Evolutionary conservation across 495 filamentous ascomycete species (phyloP).

Genomic region (Neurospora terricola): DNA sequence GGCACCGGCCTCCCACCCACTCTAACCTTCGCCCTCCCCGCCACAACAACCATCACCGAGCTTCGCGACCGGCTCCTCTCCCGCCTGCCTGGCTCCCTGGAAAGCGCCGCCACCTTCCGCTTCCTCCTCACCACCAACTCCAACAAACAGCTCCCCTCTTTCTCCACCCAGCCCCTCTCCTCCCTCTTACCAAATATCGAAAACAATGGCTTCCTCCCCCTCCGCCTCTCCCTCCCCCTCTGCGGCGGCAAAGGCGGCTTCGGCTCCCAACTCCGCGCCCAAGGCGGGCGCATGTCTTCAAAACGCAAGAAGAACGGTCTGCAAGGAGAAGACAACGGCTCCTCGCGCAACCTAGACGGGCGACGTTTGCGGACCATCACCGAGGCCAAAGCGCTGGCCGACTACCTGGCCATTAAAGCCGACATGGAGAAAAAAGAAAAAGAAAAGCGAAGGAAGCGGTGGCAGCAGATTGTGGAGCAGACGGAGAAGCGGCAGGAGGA

Average conservation of each 20-base stretch:
- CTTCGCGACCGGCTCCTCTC: constrained; percentile 51
- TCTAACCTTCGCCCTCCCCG: constrained; percentile 57
- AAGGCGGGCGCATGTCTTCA: constrained; percentile 93
- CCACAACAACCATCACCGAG: constrained; percentile 54
- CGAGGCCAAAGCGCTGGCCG: constrained; percentile 88
- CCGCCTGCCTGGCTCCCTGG: constrained; percentile 45
- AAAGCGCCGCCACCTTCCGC: constrained; percentile 23
- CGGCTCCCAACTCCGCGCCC: constrained; percentile 91
- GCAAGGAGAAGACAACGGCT: constrained; percentile 68
- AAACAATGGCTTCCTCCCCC: constrained; percentile 55
- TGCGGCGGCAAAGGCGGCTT: constrained; percentile 95
- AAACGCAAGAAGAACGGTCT: constrained; percentile 71
- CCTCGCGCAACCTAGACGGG: constrained; percentile 87
- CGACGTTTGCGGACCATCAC: constrained; percentile 82
- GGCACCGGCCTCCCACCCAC: constrained; percentile 75
- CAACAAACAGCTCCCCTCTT: constrained; percentile 54
- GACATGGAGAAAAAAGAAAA: constrained; percentile 93
- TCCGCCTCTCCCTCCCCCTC: constrained; percentile 65
- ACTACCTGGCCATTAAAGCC: constrained; percentile 90
- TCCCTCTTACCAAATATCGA: constrained; percentile 33
- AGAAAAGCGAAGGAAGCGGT: constrained; percentile 67
- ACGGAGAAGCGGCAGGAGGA: constrained; percentile 76
- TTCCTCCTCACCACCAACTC: constrained; percentile 76
- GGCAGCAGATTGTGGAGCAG: constrained; percentile 74
- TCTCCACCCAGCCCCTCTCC: constrained; percentile 40